Base-by-base conservation (phyloP, 139 green algal species). In the Coelastrella sp. region DNA sequence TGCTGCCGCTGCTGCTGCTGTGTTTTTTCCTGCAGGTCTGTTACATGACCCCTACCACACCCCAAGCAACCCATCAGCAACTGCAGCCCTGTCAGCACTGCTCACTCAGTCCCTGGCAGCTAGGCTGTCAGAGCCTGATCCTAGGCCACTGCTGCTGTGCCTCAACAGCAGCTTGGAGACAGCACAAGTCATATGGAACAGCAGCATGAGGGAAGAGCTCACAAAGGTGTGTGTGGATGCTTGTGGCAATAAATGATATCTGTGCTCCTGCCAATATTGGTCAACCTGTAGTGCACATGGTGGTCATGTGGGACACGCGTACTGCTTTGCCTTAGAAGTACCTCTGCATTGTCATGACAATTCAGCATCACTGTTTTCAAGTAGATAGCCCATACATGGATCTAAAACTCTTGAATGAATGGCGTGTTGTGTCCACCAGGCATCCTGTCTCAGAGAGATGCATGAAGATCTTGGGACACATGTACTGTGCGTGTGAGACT, bases 121-220 rank as follows among this genome's bases (percentile, higher is more conserved):
- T 4, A 87, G 89, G 27, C 89, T 99, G 64, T 51, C 67, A 5
- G 90, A 91, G 6, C 13, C 50, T 1, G 94, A 97, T 67, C 92
- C 94, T 0, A 66, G 88, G 32, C 78, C 85, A 19, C 80, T 98
- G 75, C 93, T 98, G 32, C 37, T 38, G 17, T 79, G 93, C 50
- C 88, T 98, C 1, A 92, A 89, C 63, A 85, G 81, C 51, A 92
- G 74, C 41, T 41, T 95, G 38, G 90, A 94, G 73, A 96, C 88
- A 7, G 62, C 74, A 5, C 87, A 96, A 88, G 92, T 96, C 32
- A 97, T 99, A 25, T 99, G 96, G 96, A 98, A 96, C 87, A 83
- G 40, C 25, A 59, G 75, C 48, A 99, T 97, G 93, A 89, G 95
- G 34, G 75, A 89, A 35, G 93, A 98, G 91, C 87, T 99, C 34